These are phyloP conservation scores for Antitrichia curtipendula DNA, from an alignment of 225 moss, liverwort and hornwort species.

Conservation along the genomic window DNA sequence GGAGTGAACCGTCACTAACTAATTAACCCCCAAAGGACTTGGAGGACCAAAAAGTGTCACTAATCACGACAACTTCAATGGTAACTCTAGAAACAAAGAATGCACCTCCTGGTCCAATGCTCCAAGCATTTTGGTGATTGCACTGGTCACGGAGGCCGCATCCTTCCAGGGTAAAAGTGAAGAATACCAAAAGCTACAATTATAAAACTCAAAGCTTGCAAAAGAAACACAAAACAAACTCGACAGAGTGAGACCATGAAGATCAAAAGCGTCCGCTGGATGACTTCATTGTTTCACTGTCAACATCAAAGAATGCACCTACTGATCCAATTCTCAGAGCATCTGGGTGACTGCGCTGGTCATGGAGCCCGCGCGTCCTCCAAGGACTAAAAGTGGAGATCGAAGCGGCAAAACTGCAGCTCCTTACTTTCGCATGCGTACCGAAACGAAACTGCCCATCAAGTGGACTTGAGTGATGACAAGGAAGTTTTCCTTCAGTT, in stretches of 20 bases:
- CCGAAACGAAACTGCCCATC: neutral
- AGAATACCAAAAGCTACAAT: too few species aligned
- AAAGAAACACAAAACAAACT: neutral
- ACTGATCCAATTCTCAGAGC: fast-evolving
- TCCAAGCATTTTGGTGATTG: neutral
- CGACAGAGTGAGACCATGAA: neutral
- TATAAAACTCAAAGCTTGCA: too few species aligned
- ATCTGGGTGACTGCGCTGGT: neutral
- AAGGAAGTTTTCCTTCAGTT: neutral
- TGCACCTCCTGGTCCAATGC: neutral
- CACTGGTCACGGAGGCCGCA: too few species aligned
- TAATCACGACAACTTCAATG: too few species aligned
- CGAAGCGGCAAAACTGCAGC: neutral
- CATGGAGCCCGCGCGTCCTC: neutral
- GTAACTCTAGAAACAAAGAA: neutral
- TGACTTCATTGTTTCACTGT: neutral
- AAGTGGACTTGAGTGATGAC: neutral
- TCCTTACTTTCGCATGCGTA: neutral
- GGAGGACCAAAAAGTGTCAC: fast-evolving
- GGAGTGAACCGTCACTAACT: too few species aligned
- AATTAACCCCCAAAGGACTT: neutral
- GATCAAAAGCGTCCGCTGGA: fast-evolving
- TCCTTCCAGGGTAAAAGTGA: too few species aligned
- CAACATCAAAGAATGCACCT: neutral
- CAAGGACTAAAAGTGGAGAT: neutral